Base-by-base conservation (phyloP, 805 yeast species). In the Maudiozyma bulderi region DNA sequence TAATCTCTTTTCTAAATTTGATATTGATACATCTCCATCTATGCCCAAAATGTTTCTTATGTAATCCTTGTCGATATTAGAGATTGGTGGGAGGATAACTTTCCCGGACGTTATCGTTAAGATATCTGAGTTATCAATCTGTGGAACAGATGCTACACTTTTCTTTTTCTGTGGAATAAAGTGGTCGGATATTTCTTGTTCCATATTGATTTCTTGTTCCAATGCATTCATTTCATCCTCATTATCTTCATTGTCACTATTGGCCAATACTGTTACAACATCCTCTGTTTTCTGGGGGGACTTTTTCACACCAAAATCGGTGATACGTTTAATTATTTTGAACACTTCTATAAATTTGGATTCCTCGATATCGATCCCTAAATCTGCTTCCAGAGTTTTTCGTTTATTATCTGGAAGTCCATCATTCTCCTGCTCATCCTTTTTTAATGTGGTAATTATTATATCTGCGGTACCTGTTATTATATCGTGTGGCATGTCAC, bases 401-500 rank as follows among this genome's bases (percentile, higher is more conserved):
- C 63, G 58, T 44, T 77, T 77, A 53, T 76, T 76, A 7, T 66
- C 68, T 3, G 54, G 30, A 26, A 37, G 26, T 1, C 55, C 54
- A 33, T 54, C 57, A 3, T 50, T 51, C 5, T 56, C 54, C 8
- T 50, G 50, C 31, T 51, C 54, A 32, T 57, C 52, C 31, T 53
- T 50, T 45, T 61, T 61, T 31, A 65, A 49, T 1, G 47, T 31
- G 5, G 45, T 39, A 11, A 60, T 56, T 6, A 65, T 37, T 20
- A 57, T 40, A 48, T 64, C 68, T 1, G 63, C 53, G 2, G 64
- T 62, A n/a, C 54, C 57, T 6, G 80, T 61, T 2, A 88, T 73
- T 1, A 81, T 77, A 41, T 80, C 86, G 49, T 84, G 88, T 8
- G 90, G 78, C n/a, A 86, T 77, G 61, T 89, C 97, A 45, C 72